Conservation (phyloP, 257 asterid genomes). For the Solanum chiquidenum region DNA sequence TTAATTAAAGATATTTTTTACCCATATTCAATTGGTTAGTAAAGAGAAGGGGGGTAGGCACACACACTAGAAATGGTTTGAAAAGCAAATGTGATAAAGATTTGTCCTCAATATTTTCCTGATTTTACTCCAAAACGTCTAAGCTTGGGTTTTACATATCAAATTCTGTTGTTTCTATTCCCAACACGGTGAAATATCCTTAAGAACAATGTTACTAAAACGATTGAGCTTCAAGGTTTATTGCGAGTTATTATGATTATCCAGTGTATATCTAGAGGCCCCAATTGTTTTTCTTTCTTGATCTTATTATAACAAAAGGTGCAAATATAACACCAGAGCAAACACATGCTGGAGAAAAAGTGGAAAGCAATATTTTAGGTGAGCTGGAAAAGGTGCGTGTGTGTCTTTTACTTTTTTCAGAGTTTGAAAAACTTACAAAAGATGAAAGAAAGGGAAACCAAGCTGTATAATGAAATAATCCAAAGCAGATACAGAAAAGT, state of each 20-base stretch:
- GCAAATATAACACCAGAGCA: background rate
- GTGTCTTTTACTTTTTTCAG: background rate
- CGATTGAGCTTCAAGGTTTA: background rate
- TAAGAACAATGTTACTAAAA: background rate
- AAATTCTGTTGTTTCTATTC: background rate
- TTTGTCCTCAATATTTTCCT: background rate
- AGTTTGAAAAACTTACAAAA: background rate
- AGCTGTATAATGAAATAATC: background rate
- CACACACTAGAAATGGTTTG: background rate
- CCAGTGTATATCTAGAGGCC: background rate
- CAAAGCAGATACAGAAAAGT: slow-evolving; percentile 10
- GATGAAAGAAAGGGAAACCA: background rate
- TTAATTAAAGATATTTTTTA: too few relatives aligned
- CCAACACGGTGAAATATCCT: background rate
- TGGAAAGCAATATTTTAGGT: background rate
- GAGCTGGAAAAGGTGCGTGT: background rate
- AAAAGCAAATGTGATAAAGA: background rate
- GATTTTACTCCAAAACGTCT: background rate
- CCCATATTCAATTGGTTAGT: background rate
- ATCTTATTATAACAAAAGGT: slow-evolving; percentile 4
- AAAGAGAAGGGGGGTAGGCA: background rate
- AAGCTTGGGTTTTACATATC: background rate
- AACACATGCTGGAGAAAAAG: slow-evolving; percentile 1
- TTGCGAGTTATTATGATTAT: background rate
- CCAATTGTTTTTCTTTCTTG: slow-evolving; percentile 19